Evolutionary conservation across 805 yeast species (phyloP).

Genomic region (Lipomyces lipofer): DNA sequence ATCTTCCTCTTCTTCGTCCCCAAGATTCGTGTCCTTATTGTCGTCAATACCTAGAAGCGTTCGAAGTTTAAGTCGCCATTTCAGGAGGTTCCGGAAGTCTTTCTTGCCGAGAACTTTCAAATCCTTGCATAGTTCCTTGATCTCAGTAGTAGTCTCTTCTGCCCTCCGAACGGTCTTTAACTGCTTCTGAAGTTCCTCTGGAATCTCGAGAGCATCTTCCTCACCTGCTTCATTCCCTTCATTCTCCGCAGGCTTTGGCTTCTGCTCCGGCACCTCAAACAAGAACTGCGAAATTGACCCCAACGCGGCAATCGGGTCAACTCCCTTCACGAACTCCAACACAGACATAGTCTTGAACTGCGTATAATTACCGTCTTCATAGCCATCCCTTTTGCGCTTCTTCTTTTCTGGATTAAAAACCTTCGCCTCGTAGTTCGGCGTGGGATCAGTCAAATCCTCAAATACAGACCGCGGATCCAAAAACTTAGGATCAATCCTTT

Average conservation of each 20-base stretch:
- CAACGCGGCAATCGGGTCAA: conserved; percentile 78
- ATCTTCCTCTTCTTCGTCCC: conserved; percentile 62
- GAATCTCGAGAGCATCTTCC: neutral
- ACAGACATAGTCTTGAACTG: conserved; percentile 70
- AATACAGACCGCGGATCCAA: conserved; percentile 91
- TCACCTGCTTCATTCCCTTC: conserved; percentile 16
- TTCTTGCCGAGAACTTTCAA: conserved; percentile 90
- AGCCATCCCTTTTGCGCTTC: conserved; percentile 90
- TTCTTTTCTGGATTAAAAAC: conserved; percentile 93
- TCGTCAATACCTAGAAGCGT: conserved; percentile 68
- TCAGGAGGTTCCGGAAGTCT: conserved; percentile 81
- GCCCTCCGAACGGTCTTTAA: conserved; percentile 71
- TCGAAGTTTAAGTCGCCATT: conserved; percentile 88
- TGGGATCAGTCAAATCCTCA: conserved; percentile 71
- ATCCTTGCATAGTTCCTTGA: conserved; percentile 83
- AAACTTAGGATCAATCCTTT: conserved; percentile 87
- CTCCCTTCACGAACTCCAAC: conserved; percentile 76
- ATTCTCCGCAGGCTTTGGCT: neutral
- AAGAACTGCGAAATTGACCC: conserved; percentile 71
- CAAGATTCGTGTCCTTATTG: conserved; percentile 47
- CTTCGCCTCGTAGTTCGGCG: conserved; percentile 76
- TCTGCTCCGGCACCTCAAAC: conserved; percentile 43
- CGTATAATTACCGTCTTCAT: conserved; percentile 87
- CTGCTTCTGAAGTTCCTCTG: conserved; percentile 42
- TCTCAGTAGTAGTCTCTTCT: conserved; percentile 75